Base-by-base conservation (phyloP, 768 basidiomycete species). In the Leccinum variicolor region DNA sequence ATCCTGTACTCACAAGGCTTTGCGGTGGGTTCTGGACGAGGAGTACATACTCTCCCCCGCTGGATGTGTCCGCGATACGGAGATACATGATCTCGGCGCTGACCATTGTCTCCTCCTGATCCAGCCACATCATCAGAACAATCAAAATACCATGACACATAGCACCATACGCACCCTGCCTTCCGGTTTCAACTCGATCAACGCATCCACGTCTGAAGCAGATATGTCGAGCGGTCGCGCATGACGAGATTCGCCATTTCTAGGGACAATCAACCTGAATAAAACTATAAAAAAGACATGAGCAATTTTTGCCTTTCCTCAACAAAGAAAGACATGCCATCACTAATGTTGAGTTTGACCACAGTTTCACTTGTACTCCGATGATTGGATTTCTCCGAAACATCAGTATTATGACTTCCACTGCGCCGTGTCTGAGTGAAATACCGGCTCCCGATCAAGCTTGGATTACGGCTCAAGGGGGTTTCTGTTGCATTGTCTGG, bases 371-470 rank as follows among this genome's bases (percentile, higher is more conserved):
- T 75, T 10, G 60, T 60, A 52, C 65, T 63, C 57, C 54, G 51
- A 46, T 17, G 52, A 49, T 50, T 59, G 14, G 67, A 51, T 45
- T 67, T 66, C 45, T 65, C 67, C 53, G 67, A 74, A 26, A 70
- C 58, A 52, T 75, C 78, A 6, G 73, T 73, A 48, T 74, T 74
- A 11, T 74, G 73, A n/a, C 83, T 84, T 19, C 64, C 67, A 36
- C 59, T 60, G 31, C 67, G 71, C 52, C 66, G 69, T 43, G 68
- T 55, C 60, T 79, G 81, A 0, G 79, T 74, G 59, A 92, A 91
- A 73, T 85, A 94, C 33, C 85, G 82, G 64, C 91, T 92, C 36
- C 90, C 92, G 55, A 93, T 88, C 52, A 93, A 71, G 66, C 84
- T 87, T 29, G 85, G 69, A 68, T 86, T 83, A 53, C 75, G 76